Evolutionary conservation across 225 moss, liverwort and hornwort species (phyloP), one percentile per base, ranked within the genome.

Genomic region (Neckera pumila): DNA sequence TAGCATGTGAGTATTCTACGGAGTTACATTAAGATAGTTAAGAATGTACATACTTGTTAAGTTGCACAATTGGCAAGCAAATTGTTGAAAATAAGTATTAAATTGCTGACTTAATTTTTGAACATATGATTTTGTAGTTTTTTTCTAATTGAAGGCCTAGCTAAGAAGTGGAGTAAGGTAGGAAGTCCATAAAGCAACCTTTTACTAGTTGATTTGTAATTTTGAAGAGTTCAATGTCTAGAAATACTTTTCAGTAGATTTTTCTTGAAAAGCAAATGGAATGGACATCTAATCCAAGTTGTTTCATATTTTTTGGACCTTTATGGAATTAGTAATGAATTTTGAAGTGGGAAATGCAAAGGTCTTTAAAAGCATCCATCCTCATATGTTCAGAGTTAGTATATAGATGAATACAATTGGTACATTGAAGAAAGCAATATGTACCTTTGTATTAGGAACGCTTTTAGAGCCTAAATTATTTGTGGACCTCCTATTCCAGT

Each of bases 371-470:
- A 31, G 2, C 31, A 31, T 31, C 31, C 5, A 61, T 7, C 17
- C 0, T 17, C 2, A 17, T 33, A 33, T 64, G 0, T 33, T 63
- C 16, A 63, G 3, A 63, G 4, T 63, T 31, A 8, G 15, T 63
- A 63, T 17, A 63, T 33, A 17, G 8, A 33, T 33, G 33, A 17
- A 33, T 0, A 9, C 17, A 64, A 33, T 63, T 16, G 4, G 5
- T 63, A 63, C 69, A 38, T 70, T 70, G 70, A 70, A 30, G 30
- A 62, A 62, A 62, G 1, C 4, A 15, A 62, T 30, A 7, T 62
- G 0, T 2, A 62, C 15, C 26, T 15, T 26, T 62, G 7, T 7
- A 4, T 15, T 7, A 62, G 15, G 4, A 14, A 30, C 0, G 3
- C 15, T 15, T 30, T 62, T 62, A 30, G 15, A 62, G 15, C 15